Percentiles rank a stretch among this genome's conserved stretches.
Conservation (phyloP, 768 basidiomycete species). For the Termitomyces eurrhizus region DNA sequence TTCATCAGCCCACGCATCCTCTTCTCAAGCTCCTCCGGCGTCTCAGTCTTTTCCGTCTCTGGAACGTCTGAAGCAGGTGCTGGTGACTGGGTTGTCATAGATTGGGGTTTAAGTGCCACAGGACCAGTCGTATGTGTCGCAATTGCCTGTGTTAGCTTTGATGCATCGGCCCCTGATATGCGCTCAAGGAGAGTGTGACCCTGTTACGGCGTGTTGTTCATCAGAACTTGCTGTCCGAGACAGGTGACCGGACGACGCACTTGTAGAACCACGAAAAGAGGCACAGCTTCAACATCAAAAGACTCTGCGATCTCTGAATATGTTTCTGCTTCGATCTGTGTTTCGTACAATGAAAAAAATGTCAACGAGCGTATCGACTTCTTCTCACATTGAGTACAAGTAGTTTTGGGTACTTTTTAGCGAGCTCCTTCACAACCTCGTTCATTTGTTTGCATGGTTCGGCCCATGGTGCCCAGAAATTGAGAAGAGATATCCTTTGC, state of each 20-base stretch:
- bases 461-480: slow-evolving; percentile 95
- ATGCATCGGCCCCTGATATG: slow-evolving; percentile 77
- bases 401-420: slow-evolving; percentile 62
- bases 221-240: background rate
- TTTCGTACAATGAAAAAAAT: background rate
- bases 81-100: slow-evolving; percentile 44
- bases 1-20: slow-evolving; percentile 74
- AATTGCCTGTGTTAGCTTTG: slow-evolving; percentile 56
- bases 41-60: slow-evolving; percentile 35
- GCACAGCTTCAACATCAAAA: slow-evolving; percentile 89
- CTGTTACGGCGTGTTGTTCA: slow-evolving; percentile 33
- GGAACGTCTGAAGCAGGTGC: slow-evolving; percentile 24
- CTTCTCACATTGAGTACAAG: slow-evolving; percentile 69
- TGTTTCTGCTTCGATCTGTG: slow-evolving; percentile 80
- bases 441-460: slow-evolving; percentile 91
- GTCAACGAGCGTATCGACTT: background rate
- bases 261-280: slow-evolving; percentile 75
- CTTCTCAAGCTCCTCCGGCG: slow-evolving; percentile 59
- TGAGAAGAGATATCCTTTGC: slow-evolving; percentile 76
- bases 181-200: slow-evolving; percentile 83
- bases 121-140: slow-evolving; percentile 48
- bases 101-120: slow-evolving; percentile 35
- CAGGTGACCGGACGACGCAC: slow-evolving; percentile 37
- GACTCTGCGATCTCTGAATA: slow-evolving; percentile 85
- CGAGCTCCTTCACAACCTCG: slow-evolving; percentile 66